phyloP scores from a whole-genome alignment of 768 basidiomycete genomes.

The Boletus subcaerulescens region DNA sequence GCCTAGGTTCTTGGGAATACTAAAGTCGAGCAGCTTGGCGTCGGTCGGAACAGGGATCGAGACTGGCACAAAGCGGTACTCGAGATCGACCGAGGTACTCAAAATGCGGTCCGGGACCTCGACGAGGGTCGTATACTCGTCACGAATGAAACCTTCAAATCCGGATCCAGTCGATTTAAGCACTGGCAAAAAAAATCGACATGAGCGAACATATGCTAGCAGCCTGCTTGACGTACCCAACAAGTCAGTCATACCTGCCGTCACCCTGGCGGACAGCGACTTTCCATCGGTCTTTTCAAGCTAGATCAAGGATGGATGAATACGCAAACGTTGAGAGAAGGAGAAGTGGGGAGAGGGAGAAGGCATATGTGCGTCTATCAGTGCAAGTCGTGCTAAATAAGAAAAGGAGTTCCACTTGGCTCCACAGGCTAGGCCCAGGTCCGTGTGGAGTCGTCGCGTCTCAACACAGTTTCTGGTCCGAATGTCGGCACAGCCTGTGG shows the following conservation, averaged over 20 bases:
- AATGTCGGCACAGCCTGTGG: slow-evolving; percentile 1
- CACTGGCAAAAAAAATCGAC: slow-evolving; percentile 41
- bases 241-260: slow-evolving; percentile 73
- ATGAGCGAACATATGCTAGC: background rate
- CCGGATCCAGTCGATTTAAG: slow-evolving; percentile 88
- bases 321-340: background rate
- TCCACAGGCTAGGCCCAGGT: slow-evolving; percentile 22
- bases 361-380: background rate
- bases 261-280: slow-evolving; percentile 57
- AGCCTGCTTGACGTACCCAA: slow-evolving; percentile 51
- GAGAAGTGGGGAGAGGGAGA: background rate
- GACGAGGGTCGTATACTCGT: slow-evolving; percentile 85
- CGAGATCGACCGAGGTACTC: slow-evolving; percentile 80
- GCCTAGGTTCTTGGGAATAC: slow-evolving; percentile 32
- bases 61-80: slow-evolving; percentile 60
- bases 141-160: slow-evolving; percentile 76
- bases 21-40: slow-evolving; percentile 50
- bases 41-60: slow-evolving; percentile 47
- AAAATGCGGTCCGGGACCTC: slow-evolving; percentile 89
- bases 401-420: slow-evolving; percentile 3
- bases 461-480: background rate
- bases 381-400: slow-evolving; percentile 14
- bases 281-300: slow-evolving; percentile 70
- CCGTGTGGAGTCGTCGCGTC: slow-evolving; percentile 19
- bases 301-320: slow-evolving; percentile 29